These are phyloP conservation scores for Trypanosoma vivax DNA, from an alignment of 208 protist genomes.

Conservation along the genomic window DNA sequence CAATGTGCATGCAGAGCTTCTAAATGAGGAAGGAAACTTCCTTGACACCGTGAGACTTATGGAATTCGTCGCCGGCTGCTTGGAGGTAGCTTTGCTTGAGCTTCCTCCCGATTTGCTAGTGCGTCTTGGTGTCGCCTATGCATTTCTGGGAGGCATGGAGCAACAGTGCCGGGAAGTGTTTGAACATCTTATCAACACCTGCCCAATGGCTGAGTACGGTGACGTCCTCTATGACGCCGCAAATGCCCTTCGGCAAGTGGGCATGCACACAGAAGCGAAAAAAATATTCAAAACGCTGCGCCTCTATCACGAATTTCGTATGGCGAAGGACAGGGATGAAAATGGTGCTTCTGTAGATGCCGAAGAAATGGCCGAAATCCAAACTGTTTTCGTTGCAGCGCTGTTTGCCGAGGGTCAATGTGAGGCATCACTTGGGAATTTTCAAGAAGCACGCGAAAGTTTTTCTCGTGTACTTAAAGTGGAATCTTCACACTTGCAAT, in stretches of 20 bases:
- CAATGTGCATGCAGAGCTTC: slow-evolving; percentile 83
- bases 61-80: slow-evolving; percentile 52
- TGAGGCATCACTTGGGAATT: slow-evolving; percentile 36
- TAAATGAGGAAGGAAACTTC: slow-evolving; percentile 80
- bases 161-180: slow-evolving; percentile 75
- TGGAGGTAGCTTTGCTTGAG: slow-evolving; percentile 62
- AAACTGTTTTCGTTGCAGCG: slow-evolving; percentile 53
- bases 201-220: slow-evolving; percentile 73
- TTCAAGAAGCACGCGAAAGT: slow-evolving; percentile 16
- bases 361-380: slow-evolving; percentile 23
- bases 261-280: slow-evolving; percentile 50
- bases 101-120: slow-evolving; percentile 81
- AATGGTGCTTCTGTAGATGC: slow-evolving; percentile 8
- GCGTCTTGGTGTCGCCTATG: slow-evolving; percentile 75
- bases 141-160: slow-evolving; percentile 51
- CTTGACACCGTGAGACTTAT: slow-evolving; percentile 64
- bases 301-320: slow-evolving; percentile 60
- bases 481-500: slow-evolving; percentile 60
- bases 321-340: slow-evolving; percentile 8
- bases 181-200: slow-evolving; percentile 66
- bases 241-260: slow-evolving; percentile 60
- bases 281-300: slow-evolving; percentile 60
- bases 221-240: slow-evolving; percentile 81
- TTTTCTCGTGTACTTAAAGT: slow-evolving; percentile 37
- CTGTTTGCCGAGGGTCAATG: slow-evolving; percentile 64